Base-by-base conservation (phyloP, 2,329 filamentous ascomycete species). In the Tolypocladium tundrense region DNA sequence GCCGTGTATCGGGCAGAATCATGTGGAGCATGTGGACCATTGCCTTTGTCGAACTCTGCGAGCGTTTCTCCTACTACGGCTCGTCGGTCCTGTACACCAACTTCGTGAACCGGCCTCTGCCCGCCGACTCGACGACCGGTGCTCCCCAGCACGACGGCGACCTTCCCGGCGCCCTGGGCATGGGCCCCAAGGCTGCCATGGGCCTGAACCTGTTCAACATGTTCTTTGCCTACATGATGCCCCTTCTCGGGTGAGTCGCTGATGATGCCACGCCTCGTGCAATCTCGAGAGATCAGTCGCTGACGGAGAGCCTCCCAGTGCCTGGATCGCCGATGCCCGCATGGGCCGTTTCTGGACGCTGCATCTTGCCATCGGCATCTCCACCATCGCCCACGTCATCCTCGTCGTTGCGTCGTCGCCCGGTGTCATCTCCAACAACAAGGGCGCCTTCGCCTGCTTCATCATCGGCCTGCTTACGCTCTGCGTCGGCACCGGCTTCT, bases 41-140 rank as follows among this genome's bases (percentile, higher is more conserved):
- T 59, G 87, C 86, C 53, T 84, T 90, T 61, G 83, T 88, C 59
- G 88, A 91, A 72, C 75, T 90, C 58, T 88, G 85, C 73, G 88
- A 91, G 74, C 85, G 88, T 54, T 90, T 89, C 73, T 87, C 85
- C 16, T 91, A 90, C 80, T 90, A 91, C 67, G 88, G 88, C 57
- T 86, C 85, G 5, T 80, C 83, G 50, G 79, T 86, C 39, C 77
- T 89, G 37, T 88, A 86, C 81, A 83, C 82, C 68, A 87, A 87
- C 72, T 87, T 84, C 66, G 79, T 87, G 65, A 80, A 82, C 63
- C 75, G 79, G 55, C 73, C 75, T 39, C 72, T 86, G 35, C 84
- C 84, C 1, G 56, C 61, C 0, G 78, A 77, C 19, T 85, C 82
- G 6, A 77, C 65, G 27, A 83, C 82, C 0, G 85, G 84, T 59